phyloP scores from a whole-genome alignment of 2,329 filamentous ascomycete species.

The Aspergillus pseudonomiae region DNA sequence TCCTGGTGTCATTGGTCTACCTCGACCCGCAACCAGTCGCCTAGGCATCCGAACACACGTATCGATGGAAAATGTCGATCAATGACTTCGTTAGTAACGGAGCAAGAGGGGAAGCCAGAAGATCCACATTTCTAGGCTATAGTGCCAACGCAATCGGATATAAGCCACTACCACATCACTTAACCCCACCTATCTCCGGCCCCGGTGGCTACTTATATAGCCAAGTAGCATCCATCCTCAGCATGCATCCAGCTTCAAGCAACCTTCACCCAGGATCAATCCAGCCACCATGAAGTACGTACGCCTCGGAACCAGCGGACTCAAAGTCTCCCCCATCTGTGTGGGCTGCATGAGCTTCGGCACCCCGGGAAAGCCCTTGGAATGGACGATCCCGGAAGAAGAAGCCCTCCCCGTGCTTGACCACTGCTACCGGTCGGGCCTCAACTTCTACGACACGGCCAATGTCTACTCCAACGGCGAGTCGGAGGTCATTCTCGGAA shows the following conservation, averaged over 20 bases:
- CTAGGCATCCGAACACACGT: background rate
- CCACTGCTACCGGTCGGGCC: conserved; percentile 31
- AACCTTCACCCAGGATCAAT: background rate
- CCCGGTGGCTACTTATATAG: background rate
- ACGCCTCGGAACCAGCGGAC: conserved; percentile 28
- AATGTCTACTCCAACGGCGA: conserved; percentile 60
- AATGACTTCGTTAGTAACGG: background rate
- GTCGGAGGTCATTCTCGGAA: conserved; percentile 57
- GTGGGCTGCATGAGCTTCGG: conserved; percentile 33
- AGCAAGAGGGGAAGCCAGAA: background rate
- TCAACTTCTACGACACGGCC: conserved; percentile 38
- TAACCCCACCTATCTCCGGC: background rate
- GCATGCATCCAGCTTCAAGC: background rate
- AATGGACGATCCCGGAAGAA: conserved; percentile 29
- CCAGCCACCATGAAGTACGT: conserved; percentile 27
- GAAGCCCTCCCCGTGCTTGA: conserved; percentile 32
- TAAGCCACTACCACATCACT: background rate
- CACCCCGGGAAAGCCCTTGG: conserved; percentile 20
- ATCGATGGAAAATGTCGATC: background rate
- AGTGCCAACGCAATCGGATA: background rate
- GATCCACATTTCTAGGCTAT: background rate
- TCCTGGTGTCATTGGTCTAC: background rate
- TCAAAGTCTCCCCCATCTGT: conserved; percentile 28
- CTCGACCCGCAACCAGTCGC: no score
- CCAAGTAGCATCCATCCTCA: background rate